A percentile compares a stretch with the other conserved stretches of the same genome.
These are phyloP conservation scores for Xylaria multiplex DNA, from an alignment of 2,329 filamentous ascomycete genomes.

Conservation along the genomic window DNA sequence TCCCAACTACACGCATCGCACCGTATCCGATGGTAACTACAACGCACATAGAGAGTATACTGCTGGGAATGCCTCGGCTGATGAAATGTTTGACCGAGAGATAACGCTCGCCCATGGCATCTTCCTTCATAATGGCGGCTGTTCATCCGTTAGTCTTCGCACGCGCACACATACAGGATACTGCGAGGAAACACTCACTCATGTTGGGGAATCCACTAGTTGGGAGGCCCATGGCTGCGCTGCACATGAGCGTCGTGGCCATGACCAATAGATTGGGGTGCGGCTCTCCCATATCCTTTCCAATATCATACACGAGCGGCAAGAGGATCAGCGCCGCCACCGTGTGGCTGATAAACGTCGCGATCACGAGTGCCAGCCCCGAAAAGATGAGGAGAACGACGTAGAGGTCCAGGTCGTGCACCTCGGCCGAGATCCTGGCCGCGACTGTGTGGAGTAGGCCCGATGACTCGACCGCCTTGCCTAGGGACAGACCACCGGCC, in stretches of 20 bases:
- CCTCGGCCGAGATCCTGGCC: conserved; percentile 74
- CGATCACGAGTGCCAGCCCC: conserved; percentile 85
- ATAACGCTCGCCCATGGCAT: conserved; percentile 91
- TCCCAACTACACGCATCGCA: conserved; percentile 74
- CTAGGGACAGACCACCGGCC: conserved; percentile 89
- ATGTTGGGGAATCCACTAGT: conserved; percentile 99
- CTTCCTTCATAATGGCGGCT: conserved; percentile 98
- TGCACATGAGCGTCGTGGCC: conserved; percentile 95
- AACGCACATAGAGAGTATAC: conserved; percentile 81
- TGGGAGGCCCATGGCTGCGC: conserved; percentile 95
- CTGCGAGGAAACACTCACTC: conserved; percentile 73
- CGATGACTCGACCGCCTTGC: conserved; percentile 93
- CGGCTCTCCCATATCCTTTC: conserved; percentile 83
- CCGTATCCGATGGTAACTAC: conserved; percentile 91
- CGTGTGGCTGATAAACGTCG: conserved; percentile 97
- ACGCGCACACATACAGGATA: background rate
- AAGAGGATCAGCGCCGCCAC: conserved; percentile 95
- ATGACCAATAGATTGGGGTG: conserved; percentile 96
- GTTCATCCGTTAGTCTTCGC: conserved; percentile 32
- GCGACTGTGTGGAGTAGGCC: conserved; percentile 92
- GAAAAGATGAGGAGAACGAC: conserved; percentile 88
- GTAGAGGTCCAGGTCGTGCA: conserved; percentile 85
- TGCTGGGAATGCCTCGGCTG: conserved; percentile 89
- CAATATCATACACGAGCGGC: conserved; percentile 88
- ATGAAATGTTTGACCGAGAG: conserved; percentile 94